These are phyloP conservation scores for Beauveria sp. DNA, from an alignment of 2,329 filamentous ascomycete species.

Conservation along the genomic window DNA sequence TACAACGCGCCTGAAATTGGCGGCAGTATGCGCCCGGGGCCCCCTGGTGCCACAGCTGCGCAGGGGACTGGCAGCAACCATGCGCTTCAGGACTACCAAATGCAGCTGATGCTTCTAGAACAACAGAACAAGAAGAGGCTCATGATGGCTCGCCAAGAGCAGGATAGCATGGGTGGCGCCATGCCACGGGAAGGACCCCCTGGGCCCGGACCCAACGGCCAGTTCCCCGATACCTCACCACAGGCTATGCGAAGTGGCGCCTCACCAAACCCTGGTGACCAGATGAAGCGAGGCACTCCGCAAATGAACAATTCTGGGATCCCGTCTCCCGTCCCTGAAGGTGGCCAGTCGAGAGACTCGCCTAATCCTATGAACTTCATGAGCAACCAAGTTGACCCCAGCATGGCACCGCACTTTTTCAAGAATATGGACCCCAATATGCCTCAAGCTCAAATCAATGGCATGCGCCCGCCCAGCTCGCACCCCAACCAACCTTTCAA, in stretches of 20 bases:
- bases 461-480: constrained; percentile 62
- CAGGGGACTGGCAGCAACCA: constrained; percentile 56
- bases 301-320: constrained; percentile 63
- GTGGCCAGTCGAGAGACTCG: constrained; percentile 56
- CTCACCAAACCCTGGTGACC: constrained; percentile 69
- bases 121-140: constrained; percentile 83
- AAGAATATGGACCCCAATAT: constrained; percentile 50
- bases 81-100: constrained; percentile 79
- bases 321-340: constrained; percentile 65
- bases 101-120: constrained; percentile 80
- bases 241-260: constrained; percentile 61
- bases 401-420: constrained; percentile 52
- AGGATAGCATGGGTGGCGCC: constrained; percentile 48
- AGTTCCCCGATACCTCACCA: constrained; percentile 64
- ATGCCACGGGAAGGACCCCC: constrained; percentile 44
- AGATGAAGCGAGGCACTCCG: constrained; percentile 71
- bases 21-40: constrained; percentile 49
- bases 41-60: constrained; percentile 37
- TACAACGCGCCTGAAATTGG: constrained; percentile 59
- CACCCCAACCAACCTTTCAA: constrained; percentile 54
- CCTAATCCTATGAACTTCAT: constrained; percentile 59
- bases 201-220: constrained; percentile 50
- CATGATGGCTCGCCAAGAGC: constrained; percentile 74
- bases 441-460: constrained; percentile 50
- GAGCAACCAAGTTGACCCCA: constrained; percentile 54